phyloP scores from a whole-genome alignment of 1,284 basidiomycete species.

The Apiotrichum siamense region DNA sequence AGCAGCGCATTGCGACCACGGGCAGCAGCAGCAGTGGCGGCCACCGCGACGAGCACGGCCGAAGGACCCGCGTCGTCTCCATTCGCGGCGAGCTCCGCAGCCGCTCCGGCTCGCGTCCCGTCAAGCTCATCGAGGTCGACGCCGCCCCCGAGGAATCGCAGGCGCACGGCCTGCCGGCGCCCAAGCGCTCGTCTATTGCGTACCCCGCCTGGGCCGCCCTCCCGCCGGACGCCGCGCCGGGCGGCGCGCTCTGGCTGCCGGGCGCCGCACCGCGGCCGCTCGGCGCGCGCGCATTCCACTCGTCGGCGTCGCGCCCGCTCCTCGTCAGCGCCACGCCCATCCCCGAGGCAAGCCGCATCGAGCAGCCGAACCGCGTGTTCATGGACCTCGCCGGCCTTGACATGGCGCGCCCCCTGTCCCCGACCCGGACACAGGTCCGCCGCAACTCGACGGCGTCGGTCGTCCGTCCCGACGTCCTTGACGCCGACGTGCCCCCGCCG shows the following conservation, averaged over 20 bases:
- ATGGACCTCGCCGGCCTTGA: slow-evolving; percentile 43
- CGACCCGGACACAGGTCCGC: slow-evolving; percentile 17
- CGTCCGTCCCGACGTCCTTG: slow-evolving; percentile 8
- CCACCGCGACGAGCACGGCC: slow-evolving; percentile 5
- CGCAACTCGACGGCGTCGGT: slow-evolving; percentile 31
- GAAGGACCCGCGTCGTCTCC: slow-evolving; percentile 9
- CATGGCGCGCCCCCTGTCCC: slow-evolving; percentile 12
- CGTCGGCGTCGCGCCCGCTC: slow-evolving; percentile 7
- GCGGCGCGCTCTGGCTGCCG: slow-evolving; percentile 14
- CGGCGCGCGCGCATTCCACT: slow-evolving; percentile 27
- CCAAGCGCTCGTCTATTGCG: slow-evolving; percentile 9
- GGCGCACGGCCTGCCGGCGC: not conserved
- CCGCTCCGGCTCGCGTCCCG: slow-evolving; percentile 22
- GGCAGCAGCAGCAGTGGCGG: too few relatives aligned
- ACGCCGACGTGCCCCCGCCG: not conserved
- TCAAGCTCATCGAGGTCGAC: slow-evolving; percentile 24
- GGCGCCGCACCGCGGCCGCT: slow-evolving; percentile 9
- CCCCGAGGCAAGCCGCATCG: slow-evolving; percentile 16
- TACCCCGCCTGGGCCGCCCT: slow-evolving; percentile 16
- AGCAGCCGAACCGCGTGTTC: slow-evolving; percentile 31
- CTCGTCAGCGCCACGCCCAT: slow-evolving; percentile 8
- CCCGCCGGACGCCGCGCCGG: slow-evolving; percentile 10
- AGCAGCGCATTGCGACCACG: slow-evolving; percentile 14
- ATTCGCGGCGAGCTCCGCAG: slow-evolving; percentile 11
- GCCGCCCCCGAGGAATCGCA: not conserved